Conservation (phyloP, 495 filamentous ascomycete species). For the Mytilinidion resinicola region DNA sequence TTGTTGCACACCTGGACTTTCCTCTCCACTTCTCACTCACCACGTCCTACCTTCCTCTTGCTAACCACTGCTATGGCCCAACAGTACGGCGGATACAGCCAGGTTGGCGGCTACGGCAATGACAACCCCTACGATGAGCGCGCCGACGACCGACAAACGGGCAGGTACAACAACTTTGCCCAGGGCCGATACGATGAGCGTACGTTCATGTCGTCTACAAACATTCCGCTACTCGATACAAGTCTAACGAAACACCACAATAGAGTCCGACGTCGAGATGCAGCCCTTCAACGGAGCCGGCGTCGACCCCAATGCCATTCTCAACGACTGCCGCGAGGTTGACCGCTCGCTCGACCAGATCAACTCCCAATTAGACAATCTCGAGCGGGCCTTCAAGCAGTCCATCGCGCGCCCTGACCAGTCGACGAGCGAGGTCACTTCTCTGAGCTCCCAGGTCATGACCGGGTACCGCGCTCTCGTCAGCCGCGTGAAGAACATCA, state of each 20-base stretch:
- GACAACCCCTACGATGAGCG: slow-evolving; percentile 56
- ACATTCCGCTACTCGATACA: slow-evolving; percentile 22
- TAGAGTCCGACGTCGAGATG: slow-evolving; percentile 37
- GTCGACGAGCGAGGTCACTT: slow-evolving; percentile 46
- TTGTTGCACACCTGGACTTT: background rate
- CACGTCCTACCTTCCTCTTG: background rate
- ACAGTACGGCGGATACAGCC: slow-evolving; percentile 32
- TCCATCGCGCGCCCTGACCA: slow-evolving; percentile 24
- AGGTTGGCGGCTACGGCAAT: slow-evolving; percentile 50
- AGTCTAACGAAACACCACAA: slow-evolving; percentile 1
- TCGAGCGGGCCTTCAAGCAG: slow-evolving; percentile 42
- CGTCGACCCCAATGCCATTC: slow-evolving; percentile 56
- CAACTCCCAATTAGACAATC: slow-evolving; percentile 55
- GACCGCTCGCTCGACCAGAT: slow-evolving; percentile 69
- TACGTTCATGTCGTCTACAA: slow-evolving; percentile 16
- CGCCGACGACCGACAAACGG: slow-evolving; percentile 34
- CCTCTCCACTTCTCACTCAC: background rate
- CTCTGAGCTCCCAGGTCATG: slow-evolving; percentile 65
- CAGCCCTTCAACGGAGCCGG: slow-evolving; percentile 29
- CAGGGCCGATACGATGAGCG: slow-evolving; percentile 26
- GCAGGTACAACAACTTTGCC: slow-evolving; percentile 31
- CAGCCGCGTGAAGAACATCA: slow-evolving; percentile 68
- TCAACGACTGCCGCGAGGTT: slow-evolving; percentile 77
- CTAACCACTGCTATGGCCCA: slow-evolving; percentile 23
- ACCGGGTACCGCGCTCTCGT: slow-evolving; percentile 67